A percentile compares a stretch with the other conserved stretches of the same genome.
Conservation (phyloP, 2,329 filamentous ascomycete genomes). For the Elsinoe australis region DNA sequence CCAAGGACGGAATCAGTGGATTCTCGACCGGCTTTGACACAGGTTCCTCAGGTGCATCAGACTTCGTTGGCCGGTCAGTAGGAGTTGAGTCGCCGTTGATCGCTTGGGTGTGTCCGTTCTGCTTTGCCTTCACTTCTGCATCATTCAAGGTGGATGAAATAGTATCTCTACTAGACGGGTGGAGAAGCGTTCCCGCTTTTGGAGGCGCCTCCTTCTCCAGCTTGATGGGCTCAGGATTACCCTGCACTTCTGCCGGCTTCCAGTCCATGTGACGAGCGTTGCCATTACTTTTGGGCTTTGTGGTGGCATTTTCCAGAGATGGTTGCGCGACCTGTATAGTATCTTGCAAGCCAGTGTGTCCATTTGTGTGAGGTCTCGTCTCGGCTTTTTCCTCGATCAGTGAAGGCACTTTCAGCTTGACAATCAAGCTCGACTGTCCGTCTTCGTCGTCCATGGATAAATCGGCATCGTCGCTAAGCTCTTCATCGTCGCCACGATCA, state of each 20-base stretch:
- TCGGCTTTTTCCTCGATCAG: neutral
- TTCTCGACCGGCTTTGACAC: no score
- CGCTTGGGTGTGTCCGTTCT: no score
- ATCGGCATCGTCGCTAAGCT: constrained; percentile 38
- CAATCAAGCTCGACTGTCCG: constrained; percentile 55
- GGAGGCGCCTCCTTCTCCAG: no score
- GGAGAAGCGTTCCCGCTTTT: no score
- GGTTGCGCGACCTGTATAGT: neutral
- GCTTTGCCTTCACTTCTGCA: no score
- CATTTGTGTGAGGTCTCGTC: neutral
- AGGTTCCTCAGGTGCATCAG: no score
- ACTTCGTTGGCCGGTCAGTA: no score
- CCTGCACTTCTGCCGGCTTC: neutral
- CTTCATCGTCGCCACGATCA: constrained; percentile 45
- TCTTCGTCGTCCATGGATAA: constrained; percentile 27
- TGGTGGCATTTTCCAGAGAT: neutral
- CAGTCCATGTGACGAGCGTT: neutral
- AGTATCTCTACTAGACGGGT: no score
- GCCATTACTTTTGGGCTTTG: neutral
- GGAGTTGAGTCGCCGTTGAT: no score
- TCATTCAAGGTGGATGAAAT: no score
- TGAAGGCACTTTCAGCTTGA: constrained; percentile 51
- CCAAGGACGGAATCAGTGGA: no score
- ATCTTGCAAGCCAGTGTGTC: neutral
- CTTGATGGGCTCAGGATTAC: no score